Conservation (phyloP, 1,284 basidiomycete genomes). For the Schizopora paradoxa region DNA sequence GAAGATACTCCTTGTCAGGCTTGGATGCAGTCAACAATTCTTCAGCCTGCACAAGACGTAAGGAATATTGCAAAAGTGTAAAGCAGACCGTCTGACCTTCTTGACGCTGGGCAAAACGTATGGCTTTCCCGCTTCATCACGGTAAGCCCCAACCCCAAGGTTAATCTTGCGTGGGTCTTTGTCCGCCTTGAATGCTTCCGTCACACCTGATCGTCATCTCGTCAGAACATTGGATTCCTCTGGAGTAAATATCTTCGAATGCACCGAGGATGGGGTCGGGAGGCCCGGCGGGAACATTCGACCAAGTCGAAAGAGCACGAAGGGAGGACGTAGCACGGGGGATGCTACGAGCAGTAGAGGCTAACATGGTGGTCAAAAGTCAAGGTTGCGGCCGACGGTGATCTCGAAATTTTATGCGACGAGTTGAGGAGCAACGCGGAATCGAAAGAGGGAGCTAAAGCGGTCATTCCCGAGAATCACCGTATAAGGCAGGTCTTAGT, state of each 20-base stretch:
- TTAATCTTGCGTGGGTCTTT: constrained; percentile 92
- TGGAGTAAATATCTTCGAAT: constrained; percentile 22
- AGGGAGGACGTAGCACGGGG: constrained; percentile 28
- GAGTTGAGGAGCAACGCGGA: too few species aligned
- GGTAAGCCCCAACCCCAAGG: constrained; percentile 92
- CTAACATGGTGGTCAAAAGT: constrained; percentile 32
- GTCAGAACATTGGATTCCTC: background rate
- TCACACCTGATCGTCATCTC: constrained; percentile 56
- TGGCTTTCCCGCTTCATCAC: constrained; percentile 93
- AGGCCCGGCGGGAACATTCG: constrained; percentile 80
- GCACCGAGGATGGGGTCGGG: constrained; percentile 91
- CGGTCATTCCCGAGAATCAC: too few species aligned
- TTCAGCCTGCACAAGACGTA: constrained; percentile 60
- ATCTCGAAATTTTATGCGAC: too few species aligned
- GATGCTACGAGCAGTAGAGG: constrained; percentile 27
- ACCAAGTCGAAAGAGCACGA: constrained; percentile 68
- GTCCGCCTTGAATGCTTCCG: constrained; percentile 95
- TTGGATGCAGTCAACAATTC: constrained; percentile 61
- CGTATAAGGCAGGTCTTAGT: too few species aligned
- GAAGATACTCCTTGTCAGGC: constrained; percentile 96
- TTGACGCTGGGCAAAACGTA: constrained; percentile 90
- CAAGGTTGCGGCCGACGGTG: constrained; percentile 12
- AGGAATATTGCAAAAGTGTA: constrained; percentile 4
- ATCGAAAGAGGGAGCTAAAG: background rate
- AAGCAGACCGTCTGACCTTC: constrained; percentile 47